Evolutionary conservation across 225 moss, liverwort and hornwort genomes (phyloP).

Genomic region (Sphagnum tenellum): DNA sequence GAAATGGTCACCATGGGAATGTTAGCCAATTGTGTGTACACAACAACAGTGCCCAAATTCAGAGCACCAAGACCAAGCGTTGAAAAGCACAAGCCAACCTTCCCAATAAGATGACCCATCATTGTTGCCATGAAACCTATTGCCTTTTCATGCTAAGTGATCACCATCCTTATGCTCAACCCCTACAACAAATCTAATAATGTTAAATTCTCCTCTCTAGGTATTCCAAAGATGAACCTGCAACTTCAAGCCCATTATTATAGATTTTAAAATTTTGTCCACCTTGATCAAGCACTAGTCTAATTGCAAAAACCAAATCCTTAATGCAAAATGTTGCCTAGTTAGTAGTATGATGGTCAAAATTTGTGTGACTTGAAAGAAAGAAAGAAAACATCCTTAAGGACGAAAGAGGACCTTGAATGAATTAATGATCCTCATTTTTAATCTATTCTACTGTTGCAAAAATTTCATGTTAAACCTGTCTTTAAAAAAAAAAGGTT

Average conservation of each 20-base stretch:
- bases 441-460: too few species aligned
- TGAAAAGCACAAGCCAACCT: slow-evolving; percentile 75
- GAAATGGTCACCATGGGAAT: slow-evolving; percentile 57
- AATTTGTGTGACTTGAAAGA: slow-evolving; percentile 89
- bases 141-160: slow-evolving; percentile 81
- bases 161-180: slow-evolving; percentile 54
- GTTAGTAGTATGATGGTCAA: slow-evolving; percentile 81
- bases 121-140: slow-evolving; percentile 94
- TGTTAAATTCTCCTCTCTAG: slow-evolving; percentile 88
- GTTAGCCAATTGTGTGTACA: slow-evolving; percentile 75
- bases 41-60: slow-evolving; percentile 79
- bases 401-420: too few species aligned
- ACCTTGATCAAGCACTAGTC: neutral
- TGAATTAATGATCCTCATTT: too few species aligned
- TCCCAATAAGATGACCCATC: slow-evolving; percentile 73
- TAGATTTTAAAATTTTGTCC: neutral
- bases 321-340: slow-evolving; percentile 49
- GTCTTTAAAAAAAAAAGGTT: too few species aligned
- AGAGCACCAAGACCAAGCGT: slow-evolving; percentile 87
- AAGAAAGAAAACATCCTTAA: too few species aligned
- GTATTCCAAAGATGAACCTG: slow-evolving; percentile 82
- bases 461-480: too few species aligned
- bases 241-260: slow-evolving; percentile 1
- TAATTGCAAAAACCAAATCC: neutral
- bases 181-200: slow-evolving; percentile 52